These are phyloP conservation scores for Cymbidium sinense DNA, from an alignment of 106 monocot species.

Conservation along the genomic window DNA sequence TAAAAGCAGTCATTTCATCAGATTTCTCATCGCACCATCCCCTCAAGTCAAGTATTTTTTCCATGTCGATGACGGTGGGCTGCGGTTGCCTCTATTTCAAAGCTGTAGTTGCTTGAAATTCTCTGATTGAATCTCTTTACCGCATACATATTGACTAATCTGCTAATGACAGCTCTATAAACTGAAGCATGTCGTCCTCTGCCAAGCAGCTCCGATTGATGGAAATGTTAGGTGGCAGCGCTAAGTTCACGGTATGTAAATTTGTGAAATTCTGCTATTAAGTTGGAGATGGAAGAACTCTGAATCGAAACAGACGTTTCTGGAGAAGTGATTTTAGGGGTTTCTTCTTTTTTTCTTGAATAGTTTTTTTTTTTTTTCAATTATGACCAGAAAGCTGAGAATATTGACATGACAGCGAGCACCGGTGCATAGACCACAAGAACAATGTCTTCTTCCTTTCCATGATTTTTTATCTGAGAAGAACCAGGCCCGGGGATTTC, in stretches of 20 bases:
- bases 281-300: neutral
- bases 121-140: constrained; percentile 56
- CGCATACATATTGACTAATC: constrained; percentile 27
- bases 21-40: constrained; percentile 69
- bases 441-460: neutral
- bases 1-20: constrained; percentile 52
- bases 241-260: constrained; percentile 62
- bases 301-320: too few species aligned
- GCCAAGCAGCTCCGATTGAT: constrained; percentile 43
- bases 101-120: constrained; percentile 35
- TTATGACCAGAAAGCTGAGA: neutral
- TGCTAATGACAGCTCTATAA: constrained; percentile 38
- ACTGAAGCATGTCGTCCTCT: constrained; percentile 68
- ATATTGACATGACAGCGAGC: neutral
- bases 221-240: constrained; percentile 49
- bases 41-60: constrained; percentile 67
- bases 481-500: neutral
- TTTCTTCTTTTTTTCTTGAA: neutral
- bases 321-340: neutral
- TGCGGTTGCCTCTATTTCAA: constrained; percentile 14
- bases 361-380: neutral
- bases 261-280: constrained; percentile 39
- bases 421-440: neutral
- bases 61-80: constrained; percentile 57
- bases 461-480: neutral